Evolutionary conservation across 768 basidiomycete genomes (phyloP).

Genomic region (Lactarius deliciosus): DNA sequence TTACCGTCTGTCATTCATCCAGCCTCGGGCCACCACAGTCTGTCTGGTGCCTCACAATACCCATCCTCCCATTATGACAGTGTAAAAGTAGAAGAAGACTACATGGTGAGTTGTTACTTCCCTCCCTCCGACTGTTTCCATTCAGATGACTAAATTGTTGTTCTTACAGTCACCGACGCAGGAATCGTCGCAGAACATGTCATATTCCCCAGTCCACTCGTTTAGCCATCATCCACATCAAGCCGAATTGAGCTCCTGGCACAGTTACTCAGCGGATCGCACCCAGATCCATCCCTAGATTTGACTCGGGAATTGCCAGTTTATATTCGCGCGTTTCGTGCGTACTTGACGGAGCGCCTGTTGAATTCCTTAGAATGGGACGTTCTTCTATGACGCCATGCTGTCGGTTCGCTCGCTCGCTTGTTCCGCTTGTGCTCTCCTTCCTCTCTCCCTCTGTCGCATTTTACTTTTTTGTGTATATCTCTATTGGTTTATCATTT

Average conservation of each 20-base stretch:
- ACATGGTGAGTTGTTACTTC: slow-evolving; percentile 22
- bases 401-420: slow-evolving; percentile 17
- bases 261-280: slow-evolving; percentile 64
- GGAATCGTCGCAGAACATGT: slow-evolving; percentile 27
- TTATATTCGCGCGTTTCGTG: slow-evolving; percentile 24
- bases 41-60: slow-evolving; percentile 33
- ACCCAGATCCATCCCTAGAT: slow-evolving; percentile 58
- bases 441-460: slow-evolving; percentile 2
- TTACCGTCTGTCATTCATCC: slow-evolving; percentile 14
- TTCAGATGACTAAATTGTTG: not conserved
- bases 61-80: slow-evolving; percentile 25
- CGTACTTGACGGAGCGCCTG: slow-evolving; percentile 25
- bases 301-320: slow-evolving; percentile 21
- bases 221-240: slow-evolving; percentile 19
- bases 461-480: slow-evolving; percentile 22
- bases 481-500: slow-evolving; percentile 23
- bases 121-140: not conserved
- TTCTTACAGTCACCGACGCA: slow-evolving; percentile 27
- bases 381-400: slow-evolving; percentile 20
- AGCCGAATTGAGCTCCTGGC: slow-evolving; percentile 59
- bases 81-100: slow-evolving; percentile 33
- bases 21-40: slow-evolving; percentile 49
- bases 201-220: slow-evolving; percentile 31
- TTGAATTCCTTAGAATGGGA: slow-evolving; percentile 26
- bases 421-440: slow-evolving; percentile 1